Base-by-base conservation (phyloP, 148 eudicot species). In the Vaccinium corymbosum region DNA sequence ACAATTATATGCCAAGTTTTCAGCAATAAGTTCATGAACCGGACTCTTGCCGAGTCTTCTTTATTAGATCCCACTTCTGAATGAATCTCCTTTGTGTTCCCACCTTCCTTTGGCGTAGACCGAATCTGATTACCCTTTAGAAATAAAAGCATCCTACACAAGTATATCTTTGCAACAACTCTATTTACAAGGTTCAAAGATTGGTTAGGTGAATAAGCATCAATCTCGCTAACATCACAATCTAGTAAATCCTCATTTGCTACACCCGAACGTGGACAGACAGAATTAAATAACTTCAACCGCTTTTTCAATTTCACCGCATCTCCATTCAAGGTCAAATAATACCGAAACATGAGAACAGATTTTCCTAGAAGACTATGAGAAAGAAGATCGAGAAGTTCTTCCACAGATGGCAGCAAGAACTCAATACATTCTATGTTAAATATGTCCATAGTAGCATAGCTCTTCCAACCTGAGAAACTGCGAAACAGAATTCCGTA, bases 281-380 rank as follows among this genome's bases (percentile, higher is more conserved):
- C 82, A 72, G 94, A 91, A 88, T 87, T 72, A 85, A 90, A 90
- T 70, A 94, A 76, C 85, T 84, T 84, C 90, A 92, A 82, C 11
- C 94, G 85, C 75, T 88, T 85, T 81, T 86, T 87, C 82, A 78
- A 85, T 74, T 81, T 80, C 48, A 83, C 72, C 53, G 80, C 74
- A 79, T 80, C 85, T 71, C 79, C 90, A 10, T 66, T 86, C 81
- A 81, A 76, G 62, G 88, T 75, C 56, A 95, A 87, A 87, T 89
- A 85, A 80, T 85, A 87, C 62, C 72, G 83, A 87, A 93, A 82
- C 93, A 95, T 82, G 42, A 74, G 62, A 61, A 94, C 82, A 61
- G 94, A 82, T 84, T 91, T 91, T 35, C 90, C 93, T 75, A 97
- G 96, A 90, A 97, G 93, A 88, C 93, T 95, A 46, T 76, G 78